Percentiles rank a stretch among this genome's conserved stretches.
phyloP scores from a whole-genome alignment of 495 filamentous ascomycete species.

The Rostrohypoxylon terebratum region DNA sequence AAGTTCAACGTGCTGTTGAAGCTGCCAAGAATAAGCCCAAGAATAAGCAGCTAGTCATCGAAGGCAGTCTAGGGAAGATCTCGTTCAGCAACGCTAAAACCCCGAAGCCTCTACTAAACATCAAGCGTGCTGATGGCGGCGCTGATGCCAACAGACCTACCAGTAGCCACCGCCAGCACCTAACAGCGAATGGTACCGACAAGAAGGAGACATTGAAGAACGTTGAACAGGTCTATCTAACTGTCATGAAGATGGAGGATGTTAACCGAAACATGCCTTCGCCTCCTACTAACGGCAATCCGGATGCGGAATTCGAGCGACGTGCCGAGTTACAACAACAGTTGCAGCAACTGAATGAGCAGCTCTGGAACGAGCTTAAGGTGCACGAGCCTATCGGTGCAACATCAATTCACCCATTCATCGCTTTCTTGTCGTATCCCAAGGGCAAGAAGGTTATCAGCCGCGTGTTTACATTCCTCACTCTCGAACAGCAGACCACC shows the following conservation, averaged over 20 bases:
- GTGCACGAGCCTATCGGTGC: conserved; percentile 89
- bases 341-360: conserved; percentile 82
- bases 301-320: conserved; percentile 70
- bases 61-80: conserved; percentile 98
- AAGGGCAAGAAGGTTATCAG: conserved; percentile 98
- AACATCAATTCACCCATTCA: conserved; percentile 88
- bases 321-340: conserved; percentile 80
- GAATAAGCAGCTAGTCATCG: conserved; percentile 97
- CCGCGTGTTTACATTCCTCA: conserved; percentile 92
- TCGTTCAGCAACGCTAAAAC: conserved; percentile 99
- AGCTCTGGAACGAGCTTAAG: conserved; percentile 85
- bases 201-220: conserved; percentile 84
- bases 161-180: conserved; percentile 62
- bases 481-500: conserved; percentile 89
- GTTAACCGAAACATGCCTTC: conserved; percentile 90
- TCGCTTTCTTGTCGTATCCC: conserved; percentile 90
- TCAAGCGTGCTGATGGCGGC: conserved; percentile 87
- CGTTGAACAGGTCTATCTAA: conserved; percentile 87
- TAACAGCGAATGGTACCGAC: conserved; percentile 68
- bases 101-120: conserved; percentile 90
- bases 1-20: conserved; percentile 96
- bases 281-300: conserved; percentile 67
- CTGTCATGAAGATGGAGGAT: conserved; percentile 92
- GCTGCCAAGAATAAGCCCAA: conserved; percentile 97
- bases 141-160: conserved; percentile 60